These are phyloP conservation scores for Arthromyces matolae DNA, from an alignment of 768 basidiomycete genomes.

Conservation along the genomic window DNA sequence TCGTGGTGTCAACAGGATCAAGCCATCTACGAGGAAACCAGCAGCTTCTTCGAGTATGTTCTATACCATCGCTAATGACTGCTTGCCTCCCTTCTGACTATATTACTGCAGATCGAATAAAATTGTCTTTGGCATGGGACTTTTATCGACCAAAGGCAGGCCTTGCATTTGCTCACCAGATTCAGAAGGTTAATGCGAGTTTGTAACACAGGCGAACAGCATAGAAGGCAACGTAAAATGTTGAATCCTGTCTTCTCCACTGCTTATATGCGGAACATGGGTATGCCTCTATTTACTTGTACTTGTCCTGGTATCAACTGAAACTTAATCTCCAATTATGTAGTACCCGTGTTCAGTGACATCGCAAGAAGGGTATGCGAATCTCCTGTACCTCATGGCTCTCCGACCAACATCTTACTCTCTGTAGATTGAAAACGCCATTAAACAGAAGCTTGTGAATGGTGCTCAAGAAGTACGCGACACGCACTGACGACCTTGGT, in stretches of 20 bases:
- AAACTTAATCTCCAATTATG: neutral
- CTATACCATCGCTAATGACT: no score
- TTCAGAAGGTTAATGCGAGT: neutral
- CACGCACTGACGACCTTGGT: neutral
- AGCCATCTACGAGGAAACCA: constrained; percentile 6
- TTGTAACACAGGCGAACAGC: constrained; percentile 8
- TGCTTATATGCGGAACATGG: constrained; percentile 13
- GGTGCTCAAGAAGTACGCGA: constrained; percentile 8
- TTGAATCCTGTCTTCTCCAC: constrained; percentile 15
- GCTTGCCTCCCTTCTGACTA: neutral
- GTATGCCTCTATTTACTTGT: neutral
- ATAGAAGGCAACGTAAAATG: no score
- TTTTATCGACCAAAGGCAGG: constrained; percentile 5
- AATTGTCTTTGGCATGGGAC: constrained; percentile 7
- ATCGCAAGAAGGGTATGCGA: constrained; percentile 13
- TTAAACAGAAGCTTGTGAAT: neutral
- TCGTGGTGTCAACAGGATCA: constrained; percentile 13
- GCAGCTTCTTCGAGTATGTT: constrained; percentile 5
- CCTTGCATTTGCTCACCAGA: no score
- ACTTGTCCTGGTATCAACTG: neutral
- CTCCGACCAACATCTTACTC: neutral
- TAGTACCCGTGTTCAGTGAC: constrained; percentile 13
- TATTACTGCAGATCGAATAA: neutral
- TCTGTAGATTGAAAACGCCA: neutral
- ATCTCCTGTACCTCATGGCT: neutral